Evolutionary conservation across 495 filamentous ascomycete genomes (phyloP), one percentile per base, ranked within the genome.

Genomic region (Stereocaulon alpinum): DNA sequence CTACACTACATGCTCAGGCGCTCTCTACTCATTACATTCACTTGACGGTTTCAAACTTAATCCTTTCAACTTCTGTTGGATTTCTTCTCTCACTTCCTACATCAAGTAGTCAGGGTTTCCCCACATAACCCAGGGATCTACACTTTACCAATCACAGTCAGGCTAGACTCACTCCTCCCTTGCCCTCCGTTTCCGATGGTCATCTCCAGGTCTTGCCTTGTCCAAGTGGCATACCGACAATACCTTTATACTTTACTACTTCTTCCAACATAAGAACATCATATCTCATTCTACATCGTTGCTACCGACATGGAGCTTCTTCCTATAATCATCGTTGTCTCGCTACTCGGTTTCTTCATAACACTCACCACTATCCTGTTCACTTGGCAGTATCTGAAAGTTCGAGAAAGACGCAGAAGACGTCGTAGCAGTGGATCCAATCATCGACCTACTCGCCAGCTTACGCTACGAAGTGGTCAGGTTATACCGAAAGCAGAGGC

Each of bases 261-360:
- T 40, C 10, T 30, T 11, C 43, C 20, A 40, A 7, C 11, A 44
- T 44, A 61, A 50, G 40, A 30, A 52, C 10, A 24, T 20, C 24
- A 9, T 7, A 24, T 6, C n/a, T 37, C 24, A 30, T 61, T 32
- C 15, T 22, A 55, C 17, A 27, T 40, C 15, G 7, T 52, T 22
- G 41, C 53, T 37, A 40, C n/a, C 12, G 47, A 34, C 11, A 67
- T 67, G 65, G 59, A 64, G 14, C 57, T 67, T 12, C 41, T 67
- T 20, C 65, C 65, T 34, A 67, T 64, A 32, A 65, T 67, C 40
- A 64, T 67, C 22, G 61, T 67, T 11, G 55, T 65, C 18, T 61
- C 65, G 6, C 60, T 67, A 18, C 48, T 67, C 18, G 63, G 54
- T 20, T 64, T 67, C 43, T 64, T 67, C 34, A 40, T 67, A 15